Evolutionary conservation across 257 asterid species (phyloP).

Genomic region (Forsythia suspensa): DNA sequence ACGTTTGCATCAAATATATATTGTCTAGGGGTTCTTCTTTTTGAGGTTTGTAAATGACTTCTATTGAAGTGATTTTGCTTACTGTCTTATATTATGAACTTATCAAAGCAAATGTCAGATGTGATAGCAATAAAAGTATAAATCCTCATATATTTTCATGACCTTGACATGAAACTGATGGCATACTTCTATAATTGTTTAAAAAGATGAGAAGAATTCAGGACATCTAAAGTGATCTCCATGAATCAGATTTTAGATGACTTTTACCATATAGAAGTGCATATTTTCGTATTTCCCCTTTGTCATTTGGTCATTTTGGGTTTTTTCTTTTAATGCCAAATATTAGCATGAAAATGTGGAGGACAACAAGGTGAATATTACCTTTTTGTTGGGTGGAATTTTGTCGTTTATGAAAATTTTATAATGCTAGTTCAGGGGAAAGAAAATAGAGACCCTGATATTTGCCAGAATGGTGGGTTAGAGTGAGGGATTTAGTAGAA

Average conservation of each 20-base stretch:
- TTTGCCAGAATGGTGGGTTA: too few relatives aligned
- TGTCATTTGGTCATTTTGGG: neutral
- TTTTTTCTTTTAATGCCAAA: neutral
- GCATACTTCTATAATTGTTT: neutral
- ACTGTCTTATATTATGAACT: constrained; percentile 10
- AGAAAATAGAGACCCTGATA: too few relatives aligned
- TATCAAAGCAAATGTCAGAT: constrained; percentile 1
- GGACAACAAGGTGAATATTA: neutral
- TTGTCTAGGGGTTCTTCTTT: constrained; percentile 82
- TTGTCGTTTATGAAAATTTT: too few relatives aligned
- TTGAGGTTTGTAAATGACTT: constrained; percentile 74
- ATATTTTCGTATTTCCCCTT: neutral
- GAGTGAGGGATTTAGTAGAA: too few relatives aligned
- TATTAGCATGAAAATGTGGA: neutral
- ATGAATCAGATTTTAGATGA: neutral
- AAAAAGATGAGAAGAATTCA: constrained; percentile 10
- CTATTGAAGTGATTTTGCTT: constrained; percentile 18
- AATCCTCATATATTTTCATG: constrained; percentile 8
- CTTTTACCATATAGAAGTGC: neutral
- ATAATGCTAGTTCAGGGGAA: too few relatives aligned
- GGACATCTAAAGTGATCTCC: neutral
- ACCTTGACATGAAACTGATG: neutral
- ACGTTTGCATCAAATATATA: constrained; percentile 78
- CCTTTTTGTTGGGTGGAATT: too few relatives aligned
- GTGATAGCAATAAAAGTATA: constrained; percentile 18